Conservation (phyloP, 805 yeast genomes). For the Candida ascalaphidarum region DNA sequence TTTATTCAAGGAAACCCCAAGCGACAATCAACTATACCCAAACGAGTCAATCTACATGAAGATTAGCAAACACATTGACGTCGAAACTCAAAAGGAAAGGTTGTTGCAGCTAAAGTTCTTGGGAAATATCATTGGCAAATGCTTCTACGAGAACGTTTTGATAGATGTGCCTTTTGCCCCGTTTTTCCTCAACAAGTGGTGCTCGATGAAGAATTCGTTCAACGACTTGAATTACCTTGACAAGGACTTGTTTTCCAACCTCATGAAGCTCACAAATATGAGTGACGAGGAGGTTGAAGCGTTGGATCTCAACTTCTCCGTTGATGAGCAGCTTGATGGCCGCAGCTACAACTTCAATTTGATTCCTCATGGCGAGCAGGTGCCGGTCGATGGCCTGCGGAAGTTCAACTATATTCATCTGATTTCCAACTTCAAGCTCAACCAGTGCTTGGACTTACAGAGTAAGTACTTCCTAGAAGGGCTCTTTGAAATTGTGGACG, state of each 20-base stretch:
- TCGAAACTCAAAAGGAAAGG: slow-evolving; percentile 15
- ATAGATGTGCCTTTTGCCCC: slow-evolving; percentile 82
- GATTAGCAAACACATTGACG: slow-evolving; percentile 20
- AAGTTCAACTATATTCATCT: slow-evolving; percentile 67
- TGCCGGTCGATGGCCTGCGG: slow-evolving; percentile 52
- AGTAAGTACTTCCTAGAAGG: slow-evolving; percentile 64
- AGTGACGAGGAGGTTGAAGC: slow-evolving; percentile 45
- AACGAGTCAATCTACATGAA: slow-evolving; percentile 44
- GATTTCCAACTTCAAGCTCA: slow-evolving; percentile 72
- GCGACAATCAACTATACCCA: slow-evolving; percentile 64
- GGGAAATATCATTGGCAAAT: slow-evolving; percentile 83
- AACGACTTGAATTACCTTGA: slow-evolving; percentile 76
- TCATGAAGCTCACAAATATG: slow-evolving; percentile 55
- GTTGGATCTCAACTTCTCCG: slow-evolving; percentile 60
- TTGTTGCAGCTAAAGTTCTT: slow-evolving; percentile 45
- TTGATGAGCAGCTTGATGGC: slow-evolving; percentile 39
- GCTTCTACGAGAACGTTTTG: slow-evolving; percentile 74
- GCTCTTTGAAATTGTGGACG: slow-evolving; percentile 54
- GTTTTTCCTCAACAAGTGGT: slow-evolving; percentile 68
- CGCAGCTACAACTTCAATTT: slow-evolving; percentile 44
- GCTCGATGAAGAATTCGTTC: slow-evolving; percentile 47
- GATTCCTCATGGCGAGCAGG: slow-evolving; percentile 47
- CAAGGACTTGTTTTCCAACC: slow-evolving; percentile 50
- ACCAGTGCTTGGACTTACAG: slow-evolving; percentile 50
- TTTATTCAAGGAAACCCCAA: slow-evolving; percentile 34